Conservation (phyloP, 129 eudicot genomes). For the carrot (Daucus carota) region DNA sequence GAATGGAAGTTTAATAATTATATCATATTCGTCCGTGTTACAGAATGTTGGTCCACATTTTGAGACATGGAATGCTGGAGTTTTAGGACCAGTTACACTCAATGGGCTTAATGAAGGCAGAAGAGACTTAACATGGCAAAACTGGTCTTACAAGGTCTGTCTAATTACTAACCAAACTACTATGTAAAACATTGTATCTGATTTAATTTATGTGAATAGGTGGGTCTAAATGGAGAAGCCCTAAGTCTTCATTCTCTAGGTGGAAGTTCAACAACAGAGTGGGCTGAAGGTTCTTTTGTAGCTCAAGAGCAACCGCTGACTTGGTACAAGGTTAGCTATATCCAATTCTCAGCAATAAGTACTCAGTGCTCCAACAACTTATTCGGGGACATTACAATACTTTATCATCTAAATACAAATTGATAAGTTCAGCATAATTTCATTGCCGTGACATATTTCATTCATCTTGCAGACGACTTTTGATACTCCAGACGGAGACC, state of each 20-base stretch:
- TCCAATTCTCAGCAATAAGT: not conserved
- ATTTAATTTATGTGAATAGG: conserved; percentile 30
- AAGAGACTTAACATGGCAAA: conserved; percentile 96
- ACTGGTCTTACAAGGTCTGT: conserved; percentile 96
- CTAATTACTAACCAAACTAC: not conserved
- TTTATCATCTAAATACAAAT: not conserved
- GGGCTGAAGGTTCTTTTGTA: conserved; percentile 63
- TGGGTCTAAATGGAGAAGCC: conserved; percentile 85
- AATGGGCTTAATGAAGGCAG: conserved; percentile 80
- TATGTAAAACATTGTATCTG: conserved; percentile 1
- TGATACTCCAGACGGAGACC: conserved; percentile 72
- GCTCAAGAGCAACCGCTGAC: conserved; percentile 71
- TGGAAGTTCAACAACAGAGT: conserved; percentile 84
- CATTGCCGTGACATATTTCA: not conserved
- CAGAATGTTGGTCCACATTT: conserved; percentile 92
- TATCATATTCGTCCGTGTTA: not conserved
- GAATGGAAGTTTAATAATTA: conserved; percentile 6
- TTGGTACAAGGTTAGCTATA: conserved; percentile 72
- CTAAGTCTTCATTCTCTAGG: conserved; percentile 72
- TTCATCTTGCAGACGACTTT: conserved; percentile 53
- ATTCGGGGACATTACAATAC: not conserved
- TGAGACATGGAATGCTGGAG: conserved; percentile 94
- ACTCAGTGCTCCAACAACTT: not conserved
- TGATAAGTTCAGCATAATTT: not conserved
- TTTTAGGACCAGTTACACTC: conserved; percentile 90